Conservation (phyloP, 345 rosid genomes). For the Excoecaria agallocha region DNA sequence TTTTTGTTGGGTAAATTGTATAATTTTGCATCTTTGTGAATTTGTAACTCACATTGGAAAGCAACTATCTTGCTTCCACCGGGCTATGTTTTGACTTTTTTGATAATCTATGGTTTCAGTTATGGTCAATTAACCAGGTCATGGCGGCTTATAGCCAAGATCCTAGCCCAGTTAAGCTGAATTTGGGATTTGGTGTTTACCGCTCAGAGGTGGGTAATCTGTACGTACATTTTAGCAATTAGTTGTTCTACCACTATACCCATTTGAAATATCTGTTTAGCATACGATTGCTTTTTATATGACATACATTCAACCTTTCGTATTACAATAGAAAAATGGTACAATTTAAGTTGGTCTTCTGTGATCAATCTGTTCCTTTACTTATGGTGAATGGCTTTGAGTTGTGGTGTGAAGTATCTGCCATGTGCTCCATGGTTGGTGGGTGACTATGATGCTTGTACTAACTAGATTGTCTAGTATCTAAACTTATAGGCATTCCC, state of each 20-base stretch:
- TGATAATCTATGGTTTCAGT: neutral
- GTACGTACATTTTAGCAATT: neutral
- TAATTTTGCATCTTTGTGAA: too few species aligned
- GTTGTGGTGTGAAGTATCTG: neutral
- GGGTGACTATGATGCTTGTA: too few species aligned
- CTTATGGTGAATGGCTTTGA: neutral
- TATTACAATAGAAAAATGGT: neutral
- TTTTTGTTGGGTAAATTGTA: too few species aligned
- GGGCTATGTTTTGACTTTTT: neutral
- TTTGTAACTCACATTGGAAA: too few species aligned
- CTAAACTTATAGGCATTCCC: too few species aligned
- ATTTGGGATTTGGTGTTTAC: conserved; percentile 88
- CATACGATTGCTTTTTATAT: neutral
- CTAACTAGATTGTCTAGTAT: too few species aligned
- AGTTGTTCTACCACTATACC: neutral
- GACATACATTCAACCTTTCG: neutral
- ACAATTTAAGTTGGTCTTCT: neutral
- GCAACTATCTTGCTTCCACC: too few species aligned
- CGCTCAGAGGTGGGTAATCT: conserved; percentile 60
- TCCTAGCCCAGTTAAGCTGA: conserved; percentile 74
- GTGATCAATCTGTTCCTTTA: neutral
- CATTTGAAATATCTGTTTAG: neutral
- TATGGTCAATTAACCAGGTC: conserved; percentile 37
- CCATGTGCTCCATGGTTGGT: neutral
- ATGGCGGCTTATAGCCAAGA: conserved; percentile 83